phyloP scores from a whole-genome alignment of 225 moss, liverwort and hornwort species.

The Pseudisothecium myosuroides region DNA sequence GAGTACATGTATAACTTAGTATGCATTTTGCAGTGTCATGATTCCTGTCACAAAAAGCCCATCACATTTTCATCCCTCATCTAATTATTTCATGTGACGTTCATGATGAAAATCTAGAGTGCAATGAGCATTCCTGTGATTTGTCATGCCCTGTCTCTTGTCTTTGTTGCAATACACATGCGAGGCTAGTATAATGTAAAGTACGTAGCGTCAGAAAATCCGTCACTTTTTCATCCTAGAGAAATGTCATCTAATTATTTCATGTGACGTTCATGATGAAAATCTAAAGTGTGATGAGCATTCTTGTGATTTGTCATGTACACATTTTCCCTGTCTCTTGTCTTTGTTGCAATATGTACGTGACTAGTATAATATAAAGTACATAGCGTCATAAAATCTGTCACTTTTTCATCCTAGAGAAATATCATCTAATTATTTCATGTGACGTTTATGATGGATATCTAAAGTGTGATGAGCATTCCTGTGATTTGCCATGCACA shows the following conservation, averaged over 20 bases:
- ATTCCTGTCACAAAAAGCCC: background rate
- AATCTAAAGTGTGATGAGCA: background rate
- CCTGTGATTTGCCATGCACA: too few relatives aligned
- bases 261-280: background rate
- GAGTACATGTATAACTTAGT: too few relatives aligned
- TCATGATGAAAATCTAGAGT: background rate
- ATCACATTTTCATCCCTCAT: background rate
- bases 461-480: too few relatives aligned
- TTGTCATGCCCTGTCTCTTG: background rate
- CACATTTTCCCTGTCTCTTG: background rate
- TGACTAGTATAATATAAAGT: too few relatives aligned
- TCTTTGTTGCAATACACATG: too few relatives aligned
- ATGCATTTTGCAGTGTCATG: too few relatives aligned
- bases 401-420: background rate
- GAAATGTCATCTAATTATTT: background rate
- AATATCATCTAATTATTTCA: background rate
- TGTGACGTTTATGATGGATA: background rate
- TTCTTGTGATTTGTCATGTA: background rate
- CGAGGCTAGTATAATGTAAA: too few relatives aligned
- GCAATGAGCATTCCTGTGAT: background rate
- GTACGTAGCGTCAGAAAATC: background rate
- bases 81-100: background rate
- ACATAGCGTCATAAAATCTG: background rate
- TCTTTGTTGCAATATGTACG: too few relatives aligned
- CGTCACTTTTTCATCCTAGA: background rate